These are phyloP conservation scores for Carallia pectinifolia DNA, from an alignment of 345 rosid genomes.

Conservation along the genomic window DNA sequence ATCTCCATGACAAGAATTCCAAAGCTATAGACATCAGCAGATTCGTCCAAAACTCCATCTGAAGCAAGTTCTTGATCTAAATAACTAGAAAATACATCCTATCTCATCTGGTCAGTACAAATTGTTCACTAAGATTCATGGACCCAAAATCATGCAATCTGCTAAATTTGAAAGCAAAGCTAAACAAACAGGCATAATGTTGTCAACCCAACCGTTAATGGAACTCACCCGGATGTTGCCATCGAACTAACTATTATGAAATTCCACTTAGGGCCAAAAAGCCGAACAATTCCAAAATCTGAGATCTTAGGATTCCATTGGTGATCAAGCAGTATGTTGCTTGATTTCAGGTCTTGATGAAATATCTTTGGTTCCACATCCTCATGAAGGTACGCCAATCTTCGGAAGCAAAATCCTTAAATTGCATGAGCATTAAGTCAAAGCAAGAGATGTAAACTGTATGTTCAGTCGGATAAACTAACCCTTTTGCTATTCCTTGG, in stretches of 20 bases:
- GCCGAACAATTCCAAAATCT: slow-evolving; percentile 45
- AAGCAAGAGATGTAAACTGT: background rate
- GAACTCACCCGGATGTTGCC: slow-evolving; percentile 30
- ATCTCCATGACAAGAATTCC: slow-evolving; percentile 77
- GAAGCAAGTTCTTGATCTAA: slow-evolving; percentile 29
- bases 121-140: background rate
- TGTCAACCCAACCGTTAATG: background rate
- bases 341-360: slow-evolving; percentile 57
- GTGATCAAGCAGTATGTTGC: slow-evolving; percentile 67
- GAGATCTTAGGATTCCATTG: slow-evolving; percentile 77
- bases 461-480: background rate
- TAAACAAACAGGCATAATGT: no score
- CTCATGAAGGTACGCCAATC: slow-evolving; percentile 75
- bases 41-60: slow-evolving; percentile 27
- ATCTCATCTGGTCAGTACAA: background rate
- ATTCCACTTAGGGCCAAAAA: slow-evolving; percentile 21
- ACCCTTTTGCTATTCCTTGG: slow-evolving; percentile 83
- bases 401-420: slow-evolving; percentile 23
- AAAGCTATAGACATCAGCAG: slow-evolving; percentile 60
- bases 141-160: background rate
- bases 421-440: background rate
- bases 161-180: background rate
- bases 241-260: slow-evolving; percentile 8
- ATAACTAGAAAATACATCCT: slow-evolving; percentile 28
- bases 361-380: slow-evolving; percentile 58